Percentiles rank a stretch among this genome's conserved stretches.
phyloP scores from a whole-genome alignment of 2,329 filamentous ascomycete species.

The Alternaria viburni region DNA sequence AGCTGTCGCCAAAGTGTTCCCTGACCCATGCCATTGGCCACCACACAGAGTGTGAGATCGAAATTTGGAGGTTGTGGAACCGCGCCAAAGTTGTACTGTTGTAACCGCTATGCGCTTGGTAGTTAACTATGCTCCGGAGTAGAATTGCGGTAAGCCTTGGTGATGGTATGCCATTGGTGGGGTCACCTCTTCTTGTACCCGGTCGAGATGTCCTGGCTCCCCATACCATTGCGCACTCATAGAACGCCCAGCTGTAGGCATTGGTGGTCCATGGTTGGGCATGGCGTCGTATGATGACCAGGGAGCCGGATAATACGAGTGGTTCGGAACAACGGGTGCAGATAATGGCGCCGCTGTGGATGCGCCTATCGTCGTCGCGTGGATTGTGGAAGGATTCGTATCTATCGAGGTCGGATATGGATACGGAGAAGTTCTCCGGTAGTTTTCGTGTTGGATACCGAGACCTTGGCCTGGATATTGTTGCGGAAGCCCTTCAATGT shows the following conservation, averaged over 20 bases:
- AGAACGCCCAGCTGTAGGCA: conserved; percentile 37
- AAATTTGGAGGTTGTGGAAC: neutral
- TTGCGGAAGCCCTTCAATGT: conserved; percentile 46
- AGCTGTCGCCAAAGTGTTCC: neutral
- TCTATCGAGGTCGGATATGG: conserved; percentile 43
- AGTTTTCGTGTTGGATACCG: conserved; percentile 42
- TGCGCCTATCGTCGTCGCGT: conserved; percentile 34
- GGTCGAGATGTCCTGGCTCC: conserved; percentile 39
- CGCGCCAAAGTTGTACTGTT: neutral
- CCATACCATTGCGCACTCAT: conserved; percentile 47
- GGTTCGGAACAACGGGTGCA: conserved; percentile 41
- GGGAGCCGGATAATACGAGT: conserved; percentile 37
- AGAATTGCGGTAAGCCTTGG: conserved; percentile 37
- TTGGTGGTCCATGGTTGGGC: conserved; percentile 32
- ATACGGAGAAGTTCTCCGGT: conserved; percentile 42
- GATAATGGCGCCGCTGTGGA: conserved; percentile 41
- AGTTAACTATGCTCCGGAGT: conserved; percentile 29
- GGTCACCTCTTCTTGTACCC: conserved; percentile 45
- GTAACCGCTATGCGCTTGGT: neutral
- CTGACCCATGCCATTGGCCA: neutral
- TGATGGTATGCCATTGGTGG: conserved; percentile 38
- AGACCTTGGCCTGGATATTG: conserved; percentile 40
- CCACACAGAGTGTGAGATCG: neutral
- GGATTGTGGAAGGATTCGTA: conserved; percentile 34
- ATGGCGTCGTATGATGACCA: conserved; percentile 41